Evolutionary conservation across 169 alveolate genomes (phyloP).

Genomic region (Eimeria praecox): DNA sequence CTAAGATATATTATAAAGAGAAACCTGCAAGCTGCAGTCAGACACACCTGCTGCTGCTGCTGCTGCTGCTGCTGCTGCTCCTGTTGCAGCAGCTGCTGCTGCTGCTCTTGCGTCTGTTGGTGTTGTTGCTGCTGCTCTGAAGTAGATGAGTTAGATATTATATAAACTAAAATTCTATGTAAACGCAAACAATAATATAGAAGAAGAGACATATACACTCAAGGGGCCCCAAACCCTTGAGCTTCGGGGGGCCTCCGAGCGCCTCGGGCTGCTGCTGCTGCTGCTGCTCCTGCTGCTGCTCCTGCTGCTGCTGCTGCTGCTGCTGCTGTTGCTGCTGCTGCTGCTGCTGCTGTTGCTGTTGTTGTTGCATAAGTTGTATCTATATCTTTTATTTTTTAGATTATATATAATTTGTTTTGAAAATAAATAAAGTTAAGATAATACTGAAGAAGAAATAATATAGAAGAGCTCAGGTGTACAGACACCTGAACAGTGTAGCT

Average conservation of each 20-base stretch:
- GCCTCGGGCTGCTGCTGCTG: slow-evolving; percentile 30
- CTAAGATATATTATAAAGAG: too few species aligned
- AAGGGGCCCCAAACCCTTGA: neutral
- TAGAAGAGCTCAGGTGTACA: neutral
- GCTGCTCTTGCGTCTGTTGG: neutral
- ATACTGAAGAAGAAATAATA: neutral
- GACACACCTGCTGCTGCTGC: neutral
- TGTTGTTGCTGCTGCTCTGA: slow-evolving; percentile 7
- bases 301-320: neutral
- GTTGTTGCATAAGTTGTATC: neutral
- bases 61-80: slow-evolving; percentile 27
- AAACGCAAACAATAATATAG: neutral
- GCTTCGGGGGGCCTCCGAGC: slow-evolving; percentile 39
- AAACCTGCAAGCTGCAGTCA: neutral
- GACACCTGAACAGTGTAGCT: neutral
- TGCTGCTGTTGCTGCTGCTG: slow-evolving; percentile 4
- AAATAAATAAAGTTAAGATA: neutral
- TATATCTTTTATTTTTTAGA: neutral
- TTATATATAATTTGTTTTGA: neutral
- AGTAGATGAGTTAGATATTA: neutral
- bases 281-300: slow-evolving; percentile 31
- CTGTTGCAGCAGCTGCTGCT: neutral
- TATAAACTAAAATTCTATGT: too few species aligned
- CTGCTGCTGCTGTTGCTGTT: slow-evolving; percentile 3
- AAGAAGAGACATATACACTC: neutral